These are phyloP conservation scores for Coniochaeta sp. DNA, from an alignment of 2,329 filamentous ascomycete species.

Conservation along the genomic window DNA sequence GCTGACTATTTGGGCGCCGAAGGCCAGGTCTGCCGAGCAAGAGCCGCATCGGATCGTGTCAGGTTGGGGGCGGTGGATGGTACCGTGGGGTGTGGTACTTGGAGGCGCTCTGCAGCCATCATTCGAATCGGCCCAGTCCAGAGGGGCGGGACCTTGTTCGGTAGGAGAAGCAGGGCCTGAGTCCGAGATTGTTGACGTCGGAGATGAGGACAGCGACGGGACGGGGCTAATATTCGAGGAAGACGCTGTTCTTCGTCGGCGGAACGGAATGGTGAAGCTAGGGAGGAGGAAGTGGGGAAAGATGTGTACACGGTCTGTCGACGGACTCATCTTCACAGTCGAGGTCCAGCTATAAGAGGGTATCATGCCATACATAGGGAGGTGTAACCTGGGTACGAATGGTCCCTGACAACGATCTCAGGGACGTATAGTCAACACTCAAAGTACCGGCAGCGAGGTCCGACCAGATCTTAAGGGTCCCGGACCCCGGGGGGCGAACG, in stretches of 20 bases:
- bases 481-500: too few species aligned
- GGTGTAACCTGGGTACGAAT: too few species aligned
- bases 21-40: slow-evolving; percentile 56
- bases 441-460: too few species aligned
- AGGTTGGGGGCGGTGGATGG: slow-evolving; percentile 31
- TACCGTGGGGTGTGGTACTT: background rate
- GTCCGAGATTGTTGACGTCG: background rate
- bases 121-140: background rate
- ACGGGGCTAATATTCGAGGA: background rate
- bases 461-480: too few species aligned
- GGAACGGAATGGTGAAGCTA: slow-evolving; percentile 15
- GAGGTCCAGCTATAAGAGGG: background rate
- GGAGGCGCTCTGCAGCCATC: background rate
- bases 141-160: background rate
- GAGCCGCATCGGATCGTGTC: slow-evolving; percentile 51
- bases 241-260: slow-evolving; percentile 7
- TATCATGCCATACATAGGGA: too few species aligned
- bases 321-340: background rate
- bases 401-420: too few species aligned
- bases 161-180: background rate
- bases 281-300: slow-evolving; percentile 21
- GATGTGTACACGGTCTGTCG: slow-evolving; percentile 4
- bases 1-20: slow-evolving; percentile 53
- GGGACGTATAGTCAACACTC: too few species aligned
- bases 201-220: slow-evolving; percentile 6